Conservation (phyloP, 257 asterid species). For the Solanum chilense region DNA sequence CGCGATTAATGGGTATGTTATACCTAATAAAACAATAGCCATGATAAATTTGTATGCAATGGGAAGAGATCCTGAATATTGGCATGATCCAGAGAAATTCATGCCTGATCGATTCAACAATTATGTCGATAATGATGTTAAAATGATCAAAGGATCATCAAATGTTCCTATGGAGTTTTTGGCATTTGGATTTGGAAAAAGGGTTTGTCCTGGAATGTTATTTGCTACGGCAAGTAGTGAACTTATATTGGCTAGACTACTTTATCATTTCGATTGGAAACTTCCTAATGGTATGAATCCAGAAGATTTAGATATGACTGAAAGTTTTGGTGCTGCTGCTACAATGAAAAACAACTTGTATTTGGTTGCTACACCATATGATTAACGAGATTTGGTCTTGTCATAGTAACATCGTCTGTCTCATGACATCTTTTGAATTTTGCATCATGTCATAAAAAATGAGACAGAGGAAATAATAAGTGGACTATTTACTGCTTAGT, state of each 20-base stretch:
- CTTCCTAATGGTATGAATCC: neutral
- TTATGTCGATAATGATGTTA: neutral
- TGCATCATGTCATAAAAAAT: too few species aligned
- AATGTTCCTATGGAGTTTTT: neutral
- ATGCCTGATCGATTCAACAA: neutral
- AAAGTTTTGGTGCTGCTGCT: neutral
- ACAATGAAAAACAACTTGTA: neutral
- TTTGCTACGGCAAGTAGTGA: constrained; percentile 8
- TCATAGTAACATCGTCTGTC: too few species aligned
- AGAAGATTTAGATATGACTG: constrained; percentile 10
- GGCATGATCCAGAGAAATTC: neutral
- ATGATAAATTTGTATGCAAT: constrained; percentile 5
- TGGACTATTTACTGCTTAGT: too few species aligned
- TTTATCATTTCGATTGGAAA: constrained; percentile 21
- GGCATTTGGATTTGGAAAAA: neutral
- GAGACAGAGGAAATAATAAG: too few species aligned
- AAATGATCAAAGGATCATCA: neutral
- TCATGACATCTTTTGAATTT: too few species aligned
- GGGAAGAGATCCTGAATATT: neutral
- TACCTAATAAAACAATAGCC: constrained; percentile 1
- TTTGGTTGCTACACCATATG: neutral
- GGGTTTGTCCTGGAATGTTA: constrained; percentile 19
- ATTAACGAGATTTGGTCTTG: too few species aligned
- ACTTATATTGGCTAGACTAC: constrained; percentile 4
- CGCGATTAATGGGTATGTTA: neutral